Evolutionary conservation across 306 rosid species (phyloP), one percentile per base, ranked within the genome.

Genomic region (Vigna hirtella): DNA sequence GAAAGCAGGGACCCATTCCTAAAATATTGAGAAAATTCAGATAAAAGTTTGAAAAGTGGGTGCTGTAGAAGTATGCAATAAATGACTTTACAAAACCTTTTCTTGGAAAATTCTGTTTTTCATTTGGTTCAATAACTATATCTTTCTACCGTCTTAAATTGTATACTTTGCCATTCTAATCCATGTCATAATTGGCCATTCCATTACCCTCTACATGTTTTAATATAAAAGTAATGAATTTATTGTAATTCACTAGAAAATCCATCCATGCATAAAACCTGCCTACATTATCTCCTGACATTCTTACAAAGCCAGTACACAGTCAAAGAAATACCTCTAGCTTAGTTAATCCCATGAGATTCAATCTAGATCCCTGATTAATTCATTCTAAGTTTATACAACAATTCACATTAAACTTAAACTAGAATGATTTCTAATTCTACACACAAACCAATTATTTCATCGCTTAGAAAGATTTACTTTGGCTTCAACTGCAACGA

Each of bases 1-100:
- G 79, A 77, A 86, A 78, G 96, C 89, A 16, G 94, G 93, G 74
- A 95, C 79, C 98, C 98, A 91, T 85, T 95, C 99, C 99, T 95
- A 83, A 77, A 88, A 66, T 70, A 72, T 57, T 51, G 76, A 82
- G 72, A 69, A 70, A 70, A 79, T 64, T 59, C 77, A 62, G 34
- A 67, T 34, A 28, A 65, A 51, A n/a, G 34, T 49, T 70, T 83
- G 51, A 62, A 43, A 70, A 62, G 52, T 51, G 43, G 58, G 36
- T 11, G 52, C 42, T 42, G 49, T 34, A 22, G 43, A 66, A 65
- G 43, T 4, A 70, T 38, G 52, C 15, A 16, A 24, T 13, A 28
- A 36, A 38, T 56, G 72, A 17, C 6, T 36, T 42, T n/a, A 24
- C 55, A 80, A 42, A 32, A n/a, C 42, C n/a, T 7, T 74, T 65